Evolutionary conservation across 495 filamentous ascomycete genomes (phyloP).

Genomic region (Penicillium herquei): DNA sequence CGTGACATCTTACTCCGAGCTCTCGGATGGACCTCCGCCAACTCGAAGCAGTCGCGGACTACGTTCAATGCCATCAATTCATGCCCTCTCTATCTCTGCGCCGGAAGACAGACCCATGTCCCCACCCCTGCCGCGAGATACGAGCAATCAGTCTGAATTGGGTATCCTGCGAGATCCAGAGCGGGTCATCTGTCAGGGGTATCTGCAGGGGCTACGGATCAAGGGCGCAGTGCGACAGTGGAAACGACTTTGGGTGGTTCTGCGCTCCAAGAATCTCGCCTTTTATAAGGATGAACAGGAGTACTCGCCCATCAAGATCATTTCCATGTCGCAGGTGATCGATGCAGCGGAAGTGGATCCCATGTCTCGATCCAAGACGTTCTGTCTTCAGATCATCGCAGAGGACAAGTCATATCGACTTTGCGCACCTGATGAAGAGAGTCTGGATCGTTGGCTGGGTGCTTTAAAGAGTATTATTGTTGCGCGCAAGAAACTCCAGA

Average conservation of each 20-base stretch:
- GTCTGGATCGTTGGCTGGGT: constrained; percentile 79
- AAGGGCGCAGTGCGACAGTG: constrained; percentile 88
- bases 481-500: constrained; percentile 52
- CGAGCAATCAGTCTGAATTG: constrained; percentile 54
- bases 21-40: constrained; percentile 64
- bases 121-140: constrained; percentile 43
- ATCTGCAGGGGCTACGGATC: constrained; percentile 79
- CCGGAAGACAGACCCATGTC: constrained; percentile 26
- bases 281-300: constrained; percentile 94
- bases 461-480: constrained; percentile 82
- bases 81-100: constrained; percentile 30
- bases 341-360: constrained; percentile 93
- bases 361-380: constrained; percentile 74
- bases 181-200: constrained; percentile 87
- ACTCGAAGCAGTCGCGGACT: constrained; percentile 23
- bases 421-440: constrained; percentile 78
- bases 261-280: constrained; percentile 82
- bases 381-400: constrained; percentile 91
- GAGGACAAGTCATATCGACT: constrained; percentile 92
- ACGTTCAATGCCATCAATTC: constrained; percentile 35
- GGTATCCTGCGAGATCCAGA: constrained; percentile 61
- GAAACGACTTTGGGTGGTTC: constrained; percentile 91
- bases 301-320: constrained; percentile 81
- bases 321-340: constrained; percentile 77
- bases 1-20: constrained; percentile 82